Conservation (phyloP, 2,329 filamentous ascomycete species). For the Eutypella sp. region DNA sequence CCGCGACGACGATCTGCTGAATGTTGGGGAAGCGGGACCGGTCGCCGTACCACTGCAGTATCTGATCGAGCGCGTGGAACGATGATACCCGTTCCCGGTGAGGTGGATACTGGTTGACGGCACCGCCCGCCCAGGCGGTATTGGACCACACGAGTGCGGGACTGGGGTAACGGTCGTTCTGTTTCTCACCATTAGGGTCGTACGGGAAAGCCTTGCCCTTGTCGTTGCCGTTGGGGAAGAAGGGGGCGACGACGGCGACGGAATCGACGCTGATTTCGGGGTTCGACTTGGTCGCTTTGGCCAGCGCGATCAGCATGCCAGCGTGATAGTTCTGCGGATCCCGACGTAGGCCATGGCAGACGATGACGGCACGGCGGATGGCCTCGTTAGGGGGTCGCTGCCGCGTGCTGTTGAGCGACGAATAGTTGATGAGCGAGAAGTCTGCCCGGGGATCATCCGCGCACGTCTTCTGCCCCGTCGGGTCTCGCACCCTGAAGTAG, state of each 20-base stretch:
- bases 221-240: constrained; percentile 10
- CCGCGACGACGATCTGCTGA: constrained; percentile 8
- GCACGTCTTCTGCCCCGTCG: constrained; percentile 1
- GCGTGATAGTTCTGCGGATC: constrained; percentile 4
- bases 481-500: constrained; percentile 4
- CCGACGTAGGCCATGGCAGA: background rate
- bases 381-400: background rate
- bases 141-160: constrained; percentile 7
- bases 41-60: constrained; percentile 7
- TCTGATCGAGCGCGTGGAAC: constrained; percentile 8
- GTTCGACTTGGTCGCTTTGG: background rate
- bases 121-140: constrained; percentile 5
- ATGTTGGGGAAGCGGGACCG: constrained; percentile 6
- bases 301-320: constrained; percentile 1
- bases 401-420: constrained; percentile 2
- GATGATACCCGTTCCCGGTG: background rate
- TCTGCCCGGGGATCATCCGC: background rate
- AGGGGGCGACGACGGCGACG: constrained; percentile 2
- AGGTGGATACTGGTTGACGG: constrained; percentile 8
- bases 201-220: constrained; percentile 4
- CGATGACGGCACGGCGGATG: constrained; percentile 1
- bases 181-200: background rate
- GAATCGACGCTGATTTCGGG: constrained; percentile 1
- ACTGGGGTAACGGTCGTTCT: constrained; percentile 1
- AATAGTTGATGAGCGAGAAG: constrained; percentile 2